Evolutionary conservation across 208 protist genomes (phyloP).

Genomic region (Angomonas ambiguus): DNA sequence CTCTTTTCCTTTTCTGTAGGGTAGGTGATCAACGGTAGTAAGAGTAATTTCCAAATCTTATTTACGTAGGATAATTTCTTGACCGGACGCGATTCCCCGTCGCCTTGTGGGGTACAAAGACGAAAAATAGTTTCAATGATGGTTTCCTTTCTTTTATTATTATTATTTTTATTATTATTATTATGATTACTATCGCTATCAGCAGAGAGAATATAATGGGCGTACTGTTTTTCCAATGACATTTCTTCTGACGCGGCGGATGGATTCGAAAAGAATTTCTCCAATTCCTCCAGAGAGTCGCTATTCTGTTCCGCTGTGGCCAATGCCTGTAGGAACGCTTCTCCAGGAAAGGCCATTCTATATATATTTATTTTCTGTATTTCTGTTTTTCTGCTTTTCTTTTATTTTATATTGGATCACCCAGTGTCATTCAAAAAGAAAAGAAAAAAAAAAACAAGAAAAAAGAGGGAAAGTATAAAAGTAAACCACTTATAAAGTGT

Average conservation of each 20-base stretch:
- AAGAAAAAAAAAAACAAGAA: neutral
- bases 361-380: neutral
- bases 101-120: neutral
- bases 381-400: neutral
- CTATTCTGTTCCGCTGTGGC: too few species aligned
- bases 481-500: neutral
- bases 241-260: too few species aligned
- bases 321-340: too few species aligned
- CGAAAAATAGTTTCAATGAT: neutral
- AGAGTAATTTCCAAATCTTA: too few species aligned
- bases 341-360: too few species aligned
- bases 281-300: too few species aligned
- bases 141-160: neutral
- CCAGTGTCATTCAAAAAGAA: neutral
- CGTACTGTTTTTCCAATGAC: neutral
- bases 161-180: constrained; percentile 1
- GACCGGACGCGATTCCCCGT: too few species aligned
- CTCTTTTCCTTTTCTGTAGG: too few species aligned
- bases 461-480: neutral
- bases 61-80: too few species aligned
- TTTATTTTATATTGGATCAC: neutral
- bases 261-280: too few species aligned
- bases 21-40: too few species aligned
- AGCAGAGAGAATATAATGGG: neutral
- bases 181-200: too few species aligned